Evolutionary conservation across 1,139 yeast genomes (phyloP), one percentile per base, ranked within the genome.

Genomic region (Spathaspora sp.): DNA sequence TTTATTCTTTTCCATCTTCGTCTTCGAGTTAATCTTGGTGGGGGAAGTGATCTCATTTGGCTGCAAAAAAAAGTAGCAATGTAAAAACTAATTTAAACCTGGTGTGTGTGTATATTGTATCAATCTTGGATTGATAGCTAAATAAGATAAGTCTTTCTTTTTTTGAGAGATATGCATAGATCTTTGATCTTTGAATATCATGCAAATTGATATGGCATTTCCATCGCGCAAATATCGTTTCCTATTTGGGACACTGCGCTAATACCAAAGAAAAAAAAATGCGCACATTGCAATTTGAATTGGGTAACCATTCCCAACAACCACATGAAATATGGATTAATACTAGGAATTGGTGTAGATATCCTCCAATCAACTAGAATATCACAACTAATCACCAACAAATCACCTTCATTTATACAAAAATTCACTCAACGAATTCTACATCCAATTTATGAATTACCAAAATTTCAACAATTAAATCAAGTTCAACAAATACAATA

Each of bases 281-380:
- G n/a, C n/a, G n/a, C n/a, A n/a, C n/a, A n/a, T n/a, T n/a, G n/a
- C n/a, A n/a, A n/a, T n/a, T n/a, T n/a, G n/a, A n/a, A n/a, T n/a
- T n/a, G n/a, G n/a, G n/a, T n/a, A n/a, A n/a, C n/a, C 23, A 20
- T 7, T 11, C 16, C 4, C 15, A n/a, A 29, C 34, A 4, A 6
- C 4, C 3, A 13, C 31, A 48, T 48, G 54, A 52, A 48, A 43
- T 51, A 56, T 37, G 52, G 52, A 11, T 23, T 45, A n/a, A 43
- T 45, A 13, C 20, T 65, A 26, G 88, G 86, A 2, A 63, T 86
- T 11, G 95, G 95, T 1, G 75, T 79, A 6, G 95, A 87, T 59
- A 56, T 87, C 1, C 73, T 84, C 27, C 66, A 70, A 27, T 63
- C 80, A 1, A 59, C 72, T 2, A 63, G 95, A 42, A 81, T 87